phyloP scores from a whole-genome alignment of 768 basidiomycete genomes.

The Scleroderma bovista region DNA sequence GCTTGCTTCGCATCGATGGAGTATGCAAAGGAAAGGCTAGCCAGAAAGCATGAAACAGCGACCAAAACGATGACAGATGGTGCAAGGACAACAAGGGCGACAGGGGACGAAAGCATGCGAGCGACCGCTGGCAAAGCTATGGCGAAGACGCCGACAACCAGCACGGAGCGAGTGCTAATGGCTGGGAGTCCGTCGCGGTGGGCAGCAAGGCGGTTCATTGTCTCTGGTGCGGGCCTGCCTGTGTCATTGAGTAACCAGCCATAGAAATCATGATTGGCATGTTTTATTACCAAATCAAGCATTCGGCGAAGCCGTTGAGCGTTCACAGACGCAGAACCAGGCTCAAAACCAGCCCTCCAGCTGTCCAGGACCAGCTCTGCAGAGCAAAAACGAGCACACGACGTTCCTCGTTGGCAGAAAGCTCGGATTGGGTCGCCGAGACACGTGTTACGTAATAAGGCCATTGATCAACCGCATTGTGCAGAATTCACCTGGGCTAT shows the following conservation, averaged over 20 bases:
- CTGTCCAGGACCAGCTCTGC: too few species aligned
- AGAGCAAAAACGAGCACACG: too few species aligned
- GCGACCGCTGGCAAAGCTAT: slow-evolving; percentile 49
- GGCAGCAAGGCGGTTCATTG: slow-evolving; percentile 12
- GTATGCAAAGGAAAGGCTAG: slow-evolving; percentile 53
- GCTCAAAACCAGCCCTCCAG: too few species aligned
- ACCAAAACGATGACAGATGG: slow-evolving; percentile 52
- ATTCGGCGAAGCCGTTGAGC: too few species aligned
- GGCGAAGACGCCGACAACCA: slow-evolving; percentile 53
- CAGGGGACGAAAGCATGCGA: slow-evolving; percentile 60
- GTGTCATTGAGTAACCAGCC: too few species aligned
- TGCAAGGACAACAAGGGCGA: slow-evolving; percentile 56
- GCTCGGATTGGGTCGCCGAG: too few species aligned
- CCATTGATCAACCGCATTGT: too few species aligned
- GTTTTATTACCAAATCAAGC: too few species aligned
- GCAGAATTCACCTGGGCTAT: too few species aligned
- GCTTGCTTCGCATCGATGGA: slow-evolving; percentile 46
- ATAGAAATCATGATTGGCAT: too few species aligned
- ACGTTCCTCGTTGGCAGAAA: too few species aligned
- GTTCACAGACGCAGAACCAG: too few species aligned
- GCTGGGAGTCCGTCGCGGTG: slow-evolving; percentile 29
- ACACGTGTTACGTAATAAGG: background rate
- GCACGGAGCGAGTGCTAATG: slow-evolving; percentile 46
- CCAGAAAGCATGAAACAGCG: slow-evolving; percentile 44
- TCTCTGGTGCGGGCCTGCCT: background rate